phyloP scores from a whole-genome alignment of 257 asterid genomes.

The Rehmannia glutinosa region DNA sequence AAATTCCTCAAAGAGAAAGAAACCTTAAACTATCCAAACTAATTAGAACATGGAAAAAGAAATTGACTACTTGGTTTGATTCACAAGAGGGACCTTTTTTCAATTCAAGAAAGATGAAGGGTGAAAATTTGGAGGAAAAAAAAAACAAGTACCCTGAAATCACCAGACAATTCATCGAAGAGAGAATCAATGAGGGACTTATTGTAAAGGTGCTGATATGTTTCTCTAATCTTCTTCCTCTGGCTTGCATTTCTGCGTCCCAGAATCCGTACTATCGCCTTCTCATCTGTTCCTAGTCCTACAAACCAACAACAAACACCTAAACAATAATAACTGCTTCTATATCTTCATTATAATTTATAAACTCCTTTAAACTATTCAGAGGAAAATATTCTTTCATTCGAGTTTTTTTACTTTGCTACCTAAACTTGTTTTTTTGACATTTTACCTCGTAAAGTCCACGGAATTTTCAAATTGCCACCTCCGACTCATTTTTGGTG shows the following conservation, averaged over 20 bases:
- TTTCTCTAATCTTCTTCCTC: constrained; percentile 57
- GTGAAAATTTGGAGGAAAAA: no score
- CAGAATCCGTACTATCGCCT: constrained; percentile 51
- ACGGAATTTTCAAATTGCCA: no score
- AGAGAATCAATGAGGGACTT: constrained; percentile 52
- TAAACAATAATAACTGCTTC: not conserved
- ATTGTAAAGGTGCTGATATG: constrained; percentile 51
- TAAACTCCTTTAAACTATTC: no score
- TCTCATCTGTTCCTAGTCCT: constrained; percentile 79
- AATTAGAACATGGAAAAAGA: no score
- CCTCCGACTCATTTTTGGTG: no score
- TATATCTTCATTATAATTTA: not conserved
- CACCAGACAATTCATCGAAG: constrained; percentile 62
- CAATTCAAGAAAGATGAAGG: no score
- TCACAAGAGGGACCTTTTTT: not conserved
- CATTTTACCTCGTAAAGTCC: no score
- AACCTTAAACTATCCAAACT: no score
- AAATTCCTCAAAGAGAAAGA: no score
- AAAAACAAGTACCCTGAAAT: constrained; percentile 83
- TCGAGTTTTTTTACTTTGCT: no score
- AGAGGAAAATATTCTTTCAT: no score
- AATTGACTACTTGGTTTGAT: not conserved
- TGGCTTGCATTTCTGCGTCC: constrained; percentile 62
- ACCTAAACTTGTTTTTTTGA: no score
- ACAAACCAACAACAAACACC: constrained; percentile 21